Evolutionary conservation across 2,329 filamentous ascomycete species (phyloP).

Genomic region (Neonectria neomacrospora): DNA sequence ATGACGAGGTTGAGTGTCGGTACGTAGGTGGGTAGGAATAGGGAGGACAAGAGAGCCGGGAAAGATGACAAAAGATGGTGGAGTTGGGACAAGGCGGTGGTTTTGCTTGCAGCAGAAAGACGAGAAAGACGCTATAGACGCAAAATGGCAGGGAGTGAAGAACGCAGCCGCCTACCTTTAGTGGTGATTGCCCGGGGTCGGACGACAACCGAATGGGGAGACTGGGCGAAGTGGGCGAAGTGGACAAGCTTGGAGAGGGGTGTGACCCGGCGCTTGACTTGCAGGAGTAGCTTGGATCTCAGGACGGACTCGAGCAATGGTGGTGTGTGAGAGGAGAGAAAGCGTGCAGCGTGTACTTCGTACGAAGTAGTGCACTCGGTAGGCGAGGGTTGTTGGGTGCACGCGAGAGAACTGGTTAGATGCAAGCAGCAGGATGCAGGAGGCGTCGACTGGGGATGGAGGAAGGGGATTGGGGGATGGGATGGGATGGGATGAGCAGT

Average conservation of each 20-base stretch:
- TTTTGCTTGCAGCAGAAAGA: slow-evolving; percentile 41
- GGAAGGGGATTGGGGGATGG: slow-evolving; percentile 13
- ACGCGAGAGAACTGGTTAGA: slow-evolving; percentile 16
- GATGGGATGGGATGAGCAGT: slow-evolving; percentile 8
- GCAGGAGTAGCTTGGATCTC: slow-evolving; percentile 45
- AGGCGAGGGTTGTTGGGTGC: slow-evolving; percentile 9
- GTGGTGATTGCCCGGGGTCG: slow-evolving; percentile 42
- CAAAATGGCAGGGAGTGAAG: slow-evolving; percentile 34
- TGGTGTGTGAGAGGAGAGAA: slow-evolving; percentile 26
- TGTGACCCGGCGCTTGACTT: slow-evolving; percentile 49
- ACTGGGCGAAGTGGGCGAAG: slow-evolving; percentile 37
- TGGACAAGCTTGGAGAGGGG: slow-evolving; percentile 45
- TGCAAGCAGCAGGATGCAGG: slow-evolving; percentile 27
- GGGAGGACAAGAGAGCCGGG: slow-evolving; percentile 26
- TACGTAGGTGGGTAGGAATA: slow-evolving; percentile 23
- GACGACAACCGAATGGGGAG: slow-evolving; percentile 42
- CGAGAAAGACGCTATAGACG: slow-evolving; percentile 37
- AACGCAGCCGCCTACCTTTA: slow-evolving; percentile 42
- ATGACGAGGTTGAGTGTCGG: slow-evolving; percentile 29
- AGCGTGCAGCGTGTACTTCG: slow-evolving; percentile 17
- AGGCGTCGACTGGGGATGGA: slow-evolving; percentile 22
- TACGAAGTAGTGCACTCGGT: slow-evolving; percentile 30
- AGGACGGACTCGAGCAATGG: slow-evolving; percentile 24
- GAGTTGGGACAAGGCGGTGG: slow-evolving; percentile 37
- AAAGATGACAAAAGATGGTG: slow-evolving; percentile 29